Evolutionary conservation across 768 basidiomycete species (phyloP).

Genomic region (Tulasnella sp.): DNA sequence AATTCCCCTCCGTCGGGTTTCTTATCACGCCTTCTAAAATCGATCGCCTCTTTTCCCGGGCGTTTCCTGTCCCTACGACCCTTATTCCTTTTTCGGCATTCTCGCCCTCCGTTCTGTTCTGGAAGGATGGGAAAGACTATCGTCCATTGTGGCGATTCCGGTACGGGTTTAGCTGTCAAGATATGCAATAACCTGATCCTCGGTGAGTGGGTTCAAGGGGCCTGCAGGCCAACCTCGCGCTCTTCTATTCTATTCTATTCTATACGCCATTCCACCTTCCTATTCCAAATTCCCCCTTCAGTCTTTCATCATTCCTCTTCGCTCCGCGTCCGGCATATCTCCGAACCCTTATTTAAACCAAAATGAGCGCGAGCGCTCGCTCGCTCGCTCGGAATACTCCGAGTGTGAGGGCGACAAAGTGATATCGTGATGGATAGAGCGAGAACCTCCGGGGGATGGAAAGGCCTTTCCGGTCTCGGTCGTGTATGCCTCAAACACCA

Average conservation of each 20-base stretch:
- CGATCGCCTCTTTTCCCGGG: not conserved
- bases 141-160: slow-evolving; percentile 75
- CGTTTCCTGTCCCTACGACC: not conserved
- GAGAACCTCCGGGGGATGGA: not conserved
- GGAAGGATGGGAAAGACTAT: slow-evolving; percentile 68
- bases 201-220: slow-evolving; percentile 29
- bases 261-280: not conserved
- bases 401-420: not conserved
- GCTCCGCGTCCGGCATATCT: no score
- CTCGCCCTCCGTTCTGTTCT: no score
- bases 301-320: not conserved
- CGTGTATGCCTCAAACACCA: not conserved
- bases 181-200: slow-evolving; percentile 67
- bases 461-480: not conserved
- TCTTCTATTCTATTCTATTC: not conserved
- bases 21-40: not conserved
- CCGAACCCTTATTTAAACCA: not conserved
- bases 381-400: not conserved
- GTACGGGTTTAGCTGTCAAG: slow-evolving; percentile 78
- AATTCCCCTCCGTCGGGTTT: not conserved
- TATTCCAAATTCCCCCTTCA: not conserved
- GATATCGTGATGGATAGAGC: no score
- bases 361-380: not conserved
- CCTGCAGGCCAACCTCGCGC: not conserved
- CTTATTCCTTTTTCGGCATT: not conserved